Evolutionary conservation across 768 basidiomycete genomes (phyloP), one percentile per base, ranked within the genome.

Genomic region (Panaeolus cyanescens): DNA sequence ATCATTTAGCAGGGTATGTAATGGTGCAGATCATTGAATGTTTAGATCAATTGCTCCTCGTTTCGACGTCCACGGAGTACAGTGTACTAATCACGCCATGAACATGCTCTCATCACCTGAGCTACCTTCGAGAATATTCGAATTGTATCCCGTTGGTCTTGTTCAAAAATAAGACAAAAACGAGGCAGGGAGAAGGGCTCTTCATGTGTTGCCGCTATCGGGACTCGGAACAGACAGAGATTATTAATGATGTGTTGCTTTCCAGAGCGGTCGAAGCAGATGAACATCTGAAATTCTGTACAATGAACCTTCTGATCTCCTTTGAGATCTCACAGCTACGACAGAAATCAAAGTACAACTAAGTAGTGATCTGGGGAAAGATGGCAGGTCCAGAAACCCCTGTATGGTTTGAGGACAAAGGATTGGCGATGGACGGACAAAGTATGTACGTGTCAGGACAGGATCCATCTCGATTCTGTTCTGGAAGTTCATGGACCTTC

Each of bases 141-240:
- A 42, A 42, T 42, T 42, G 39, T 20, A 42, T 4, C 19, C 39
- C 22, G 19, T 42, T 20, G 19, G 4, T 20, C 19, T 42, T 42
- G 39, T 42, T 50, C 22, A 50, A 28, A 50, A 50, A 50, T 50
- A 50, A 50, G 45, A 50, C 22, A 50, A 50, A 50, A 50, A 50
- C 45, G 45, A 50, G 45, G 45, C 45, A 50, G 10, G 15, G 45
- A 50, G 45, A 50, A 50, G 22, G 45, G 25, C 22, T 5, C 45
- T 28, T 50, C 45, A 13, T 28, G 45, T 28, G 22, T 50, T 28
- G 25, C 45, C 12, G 1, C 12, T 28, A 28, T 50, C 45, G 45
- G 45, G 45, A 50, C 45, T 50, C 45, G 45, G 45, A 50, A n/a
- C n/a, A 50, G 45, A 15, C 28, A 28, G 22, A 50, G 22, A 50